Base-by-base conservation (phyloP, 1,284 basidiomycete genomes). In the Tremellales sp. region DNA sequence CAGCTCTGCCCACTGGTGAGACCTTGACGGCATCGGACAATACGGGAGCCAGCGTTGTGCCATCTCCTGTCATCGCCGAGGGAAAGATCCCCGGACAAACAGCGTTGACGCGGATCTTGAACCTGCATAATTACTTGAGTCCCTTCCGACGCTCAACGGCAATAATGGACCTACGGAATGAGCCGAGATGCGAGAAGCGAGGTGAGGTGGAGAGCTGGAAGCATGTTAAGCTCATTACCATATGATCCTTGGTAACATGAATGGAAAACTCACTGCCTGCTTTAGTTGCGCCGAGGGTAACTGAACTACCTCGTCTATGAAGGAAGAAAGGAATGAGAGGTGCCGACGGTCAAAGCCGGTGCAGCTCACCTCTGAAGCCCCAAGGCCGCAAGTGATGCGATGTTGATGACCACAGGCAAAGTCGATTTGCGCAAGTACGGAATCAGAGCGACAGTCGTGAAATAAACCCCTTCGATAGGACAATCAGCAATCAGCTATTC, bases 21-120 rank as follows among this genome's bases (percentile, higher is more conserved):
- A 40, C 22, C 33, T 62, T 56, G 42, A 53, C 51, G 26, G 50
- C 47, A 38, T 49, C 46, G 41, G 56, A 51, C 28, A 60, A 45
- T 5, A 50, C 34, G 7, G 45, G 45, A n/a, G 19, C 19, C 6
- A 36, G 32, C 13, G 22, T 27, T 27, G 16, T 41, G 13, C 24
- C 39, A 25, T n/a, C n/a, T n/a, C 58, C 58, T 3, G 68, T 70
- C 63, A 70, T 68, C 43, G 67, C 66, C 3, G 61, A 60, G 1
- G 60, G 62, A 54, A 68, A 70, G 40, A 65, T 60, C 21, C 67
- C 67, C 14, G 64, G 61, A 22, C 47, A 53, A 47, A 65, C 59
- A 31, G 60, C 57, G 47, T 66, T 66, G 31, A 70, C 68, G 21
- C 68, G 61, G 48, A 70, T 68, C 46, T 65, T 67, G 44, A 67